Conservation (phyloP, 2,329 filamentous ascomycete genomes). For the Sordariomycetes sp. region DNA sequence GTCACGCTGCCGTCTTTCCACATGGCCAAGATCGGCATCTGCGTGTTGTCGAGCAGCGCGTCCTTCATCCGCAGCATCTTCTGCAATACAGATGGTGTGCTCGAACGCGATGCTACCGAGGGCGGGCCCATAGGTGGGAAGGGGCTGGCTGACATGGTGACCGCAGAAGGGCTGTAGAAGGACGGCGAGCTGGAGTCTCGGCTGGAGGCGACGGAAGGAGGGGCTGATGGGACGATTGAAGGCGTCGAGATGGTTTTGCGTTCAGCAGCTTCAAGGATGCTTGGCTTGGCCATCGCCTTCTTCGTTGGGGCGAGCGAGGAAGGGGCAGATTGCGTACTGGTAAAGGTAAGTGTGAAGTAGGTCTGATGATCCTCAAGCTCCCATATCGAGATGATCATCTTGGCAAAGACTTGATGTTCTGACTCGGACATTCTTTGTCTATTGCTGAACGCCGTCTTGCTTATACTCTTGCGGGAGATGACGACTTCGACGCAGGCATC, state of each 20-base stretch:
- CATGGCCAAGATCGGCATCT: slow-evolving; percentile 68
- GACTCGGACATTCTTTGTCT: slow-evolving; percentile 22
- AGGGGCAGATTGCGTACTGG: slow-evolving; percentile 39
- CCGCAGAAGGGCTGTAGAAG: slow-evolving; percentile 40
- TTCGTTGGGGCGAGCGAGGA: slow-evolving; percentile 20
- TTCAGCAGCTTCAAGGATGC: slow-evolving; percentile 35
- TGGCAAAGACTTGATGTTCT: slow-evolving; percentile 45
- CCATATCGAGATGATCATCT: slow-evolving; percentile 73
- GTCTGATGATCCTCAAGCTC: slow-evolving; percentile 55
- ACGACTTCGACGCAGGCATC: slow-evolving; percentile 62
- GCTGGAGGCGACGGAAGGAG: slow-evolving; percentile 37
- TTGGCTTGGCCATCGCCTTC: slow-evolving; percentile 28
- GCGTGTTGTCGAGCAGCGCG: slow-evolving; percentile 64
- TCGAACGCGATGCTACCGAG: slow-evolving; percentile 40
- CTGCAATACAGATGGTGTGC: slow-evolving; percentile 56
- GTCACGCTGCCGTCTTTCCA: slow-evolving; percentile 72
- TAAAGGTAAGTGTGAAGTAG: slow-evolving; percentile 70
- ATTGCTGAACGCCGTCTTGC: slow-evolving; percentile 26
- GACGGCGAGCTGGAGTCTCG: slow-evolving; percentile 36
- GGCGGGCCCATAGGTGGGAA: slow-evolving; percentile 63
- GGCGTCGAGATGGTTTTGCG: slow-evolving; percentile 28
- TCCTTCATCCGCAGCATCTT: slow-evolving; percentile 72
- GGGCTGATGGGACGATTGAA: slow-evolving; percentile 20
- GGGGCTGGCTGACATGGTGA: slow-evolving; percentile 44
- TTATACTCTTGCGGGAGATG: slow-evolving; percentile 40